Percentiles rank a stretch among this genome's conserved stretches.
These are phyloP conservation scores for Lactuca sativa DNA, from an alignment of 129 eudicot species.

Conservation along the genomic window DNA sequence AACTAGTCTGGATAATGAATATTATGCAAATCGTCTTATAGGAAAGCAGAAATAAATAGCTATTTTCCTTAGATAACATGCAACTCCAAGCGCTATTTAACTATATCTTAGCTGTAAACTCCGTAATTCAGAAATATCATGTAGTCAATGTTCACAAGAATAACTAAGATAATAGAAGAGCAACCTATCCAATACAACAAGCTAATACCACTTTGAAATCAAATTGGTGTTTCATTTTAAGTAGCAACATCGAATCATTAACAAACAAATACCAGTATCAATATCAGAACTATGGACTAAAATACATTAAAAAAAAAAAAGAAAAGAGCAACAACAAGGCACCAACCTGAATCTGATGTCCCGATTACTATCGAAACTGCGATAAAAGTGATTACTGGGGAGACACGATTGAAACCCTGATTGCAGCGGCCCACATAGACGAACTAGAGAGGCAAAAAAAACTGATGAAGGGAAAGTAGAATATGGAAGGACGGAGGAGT, in stretches of 20 bases:
- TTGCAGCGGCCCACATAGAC: not conserved
- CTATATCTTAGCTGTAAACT: slow-evolving; percentile 3
- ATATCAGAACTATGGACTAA: not conserved
- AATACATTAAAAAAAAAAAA: not conserved
- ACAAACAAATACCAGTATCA: slow-evolving; percentile 5
- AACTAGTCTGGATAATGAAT: too few species aligned
- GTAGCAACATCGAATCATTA: not conserved
- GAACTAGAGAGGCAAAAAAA: not conserved
- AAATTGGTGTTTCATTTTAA: slow-evolving; percentile 2
- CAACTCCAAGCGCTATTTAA: not conserved
- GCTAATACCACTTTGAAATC: slow-evolving; percentile 2
- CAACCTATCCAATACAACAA: not conserved
- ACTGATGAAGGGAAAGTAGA: not conserved
- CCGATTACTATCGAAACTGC: slow-evolving; percentile 1
- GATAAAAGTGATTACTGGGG: slow-evolving; percentile 4
- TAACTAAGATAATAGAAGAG: not conserved
- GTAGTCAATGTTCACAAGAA: not conserved
- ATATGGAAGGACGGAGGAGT: not conserved
- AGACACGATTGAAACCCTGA: not conserved
- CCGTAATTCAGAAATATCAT: slow-evolving; percentile 6
- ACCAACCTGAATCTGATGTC: slow-evolving; percentile 12
- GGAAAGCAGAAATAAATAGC: too few species aligned
- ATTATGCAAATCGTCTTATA: too few species aligned
- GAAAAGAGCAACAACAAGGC: not conserved
- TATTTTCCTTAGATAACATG: slow-evolving; percentile 1